Evolutionary conservation across 768 basidiomycete species (phyloP).

Genomic region (Leccinum incarnatum): DNA sequence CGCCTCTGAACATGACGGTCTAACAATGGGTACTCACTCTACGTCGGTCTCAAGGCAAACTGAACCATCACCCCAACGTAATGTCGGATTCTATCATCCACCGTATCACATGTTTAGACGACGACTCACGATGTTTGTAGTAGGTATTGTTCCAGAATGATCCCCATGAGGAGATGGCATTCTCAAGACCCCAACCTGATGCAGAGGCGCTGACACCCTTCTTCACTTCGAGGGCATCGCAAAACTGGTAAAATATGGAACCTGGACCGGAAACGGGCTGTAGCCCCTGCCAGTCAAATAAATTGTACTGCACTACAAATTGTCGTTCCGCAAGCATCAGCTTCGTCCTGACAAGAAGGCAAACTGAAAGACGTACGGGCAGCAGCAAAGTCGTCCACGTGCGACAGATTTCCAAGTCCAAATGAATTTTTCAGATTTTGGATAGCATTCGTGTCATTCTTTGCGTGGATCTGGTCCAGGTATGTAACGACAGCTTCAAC

Average conservation of each 20-base stretch:
- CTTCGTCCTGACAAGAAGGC: too few relatives aligned
- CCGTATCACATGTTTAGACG: background rate
- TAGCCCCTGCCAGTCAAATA: slow-evolving; percentile 66
- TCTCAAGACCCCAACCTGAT: slow-evolving; percentile 58
- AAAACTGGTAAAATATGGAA: slow-evolving; percentile 37
- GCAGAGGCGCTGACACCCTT: slow-evolving; percentile 42
- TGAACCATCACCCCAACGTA: slow-evolving; percentile 20
- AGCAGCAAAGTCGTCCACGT: slow-evolving; percentile 66
- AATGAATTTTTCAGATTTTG: slow-evolving; percentile 54
- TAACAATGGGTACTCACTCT: slow-evolving; percentile 41
- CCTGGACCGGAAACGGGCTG: slow-evolving; percentile 49
- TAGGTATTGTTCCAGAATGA: slow-evolving; percentile 54
- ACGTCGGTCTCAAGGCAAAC: slow-evolving; percentile 49
- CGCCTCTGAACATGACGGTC: background rate
- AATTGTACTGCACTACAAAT: slow-evolving; percentile 46
- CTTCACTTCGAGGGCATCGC: slow-evolving; percentile 39
- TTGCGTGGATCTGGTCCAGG: slow-evolving; percentile 55
- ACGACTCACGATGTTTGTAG: slow-evolving; percentile 42
- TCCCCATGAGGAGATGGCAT: slow-evolving; percentile 61
- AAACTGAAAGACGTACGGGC: slow-evolving; percentile 37
- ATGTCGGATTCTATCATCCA: background rate
- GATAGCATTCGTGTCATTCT: slow-evolving; percentile 45
- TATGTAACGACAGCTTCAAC: slow-evolving; percentile 60
- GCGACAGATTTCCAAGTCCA: slow-evolving; percentile 53
- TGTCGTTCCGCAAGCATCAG: slow-evolving; percentile 22